phyloP scores from a whole-genome alignment of 345 rosid genomes.

The Corchorus olitorius region DNA sequence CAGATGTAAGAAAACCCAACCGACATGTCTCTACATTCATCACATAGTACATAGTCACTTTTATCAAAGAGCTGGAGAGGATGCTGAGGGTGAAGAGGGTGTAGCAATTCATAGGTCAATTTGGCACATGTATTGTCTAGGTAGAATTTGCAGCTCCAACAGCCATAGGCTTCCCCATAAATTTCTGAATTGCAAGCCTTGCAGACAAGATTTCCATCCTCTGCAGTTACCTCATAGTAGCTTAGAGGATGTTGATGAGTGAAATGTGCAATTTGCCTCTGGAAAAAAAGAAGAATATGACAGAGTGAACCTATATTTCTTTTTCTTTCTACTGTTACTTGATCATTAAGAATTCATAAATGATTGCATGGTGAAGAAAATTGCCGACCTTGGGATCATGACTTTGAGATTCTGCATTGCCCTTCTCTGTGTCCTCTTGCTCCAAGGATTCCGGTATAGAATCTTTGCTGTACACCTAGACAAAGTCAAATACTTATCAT shows the following conservation, averaged over 20 bases:
- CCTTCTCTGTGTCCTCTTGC: too few relatives aligned
- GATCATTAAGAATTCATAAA: too few relatives aligned
- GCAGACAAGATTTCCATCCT: not conserved
- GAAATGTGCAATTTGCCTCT: not conserved
- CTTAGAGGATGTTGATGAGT: not conserved
- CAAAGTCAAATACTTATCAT: too few relatives aligned
- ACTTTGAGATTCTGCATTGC: too few relatives aligned
- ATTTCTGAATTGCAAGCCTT: not conserved
- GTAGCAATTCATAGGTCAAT: not conserved
- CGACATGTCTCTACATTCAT: constrained; percentile 17
- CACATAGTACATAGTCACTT: not conserved
- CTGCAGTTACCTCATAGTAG: not conserved
- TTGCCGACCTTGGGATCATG: too few relatives aligned
- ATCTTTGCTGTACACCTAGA: too few relatives aligned
- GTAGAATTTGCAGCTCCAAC: constrained; percentile 1
- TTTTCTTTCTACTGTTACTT: too few relatives aligned
- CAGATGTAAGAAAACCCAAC: constrained; percentile 7
- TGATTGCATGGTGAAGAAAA: too few relatives aligned
- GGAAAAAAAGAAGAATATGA: not conserved
- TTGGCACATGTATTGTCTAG: constrained; percentile 18
- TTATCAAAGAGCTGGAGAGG: not conserved
- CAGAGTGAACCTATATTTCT: too few relatives aligned
- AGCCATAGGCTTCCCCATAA: not conserved
- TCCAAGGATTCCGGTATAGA: too few relatives aligned
- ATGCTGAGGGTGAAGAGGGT: constrained; percentile 19